Base-by-base conservation (phyloP, 2,329 filamentous ascomycete species). In the Keithomyces neogunnii region DNA sequence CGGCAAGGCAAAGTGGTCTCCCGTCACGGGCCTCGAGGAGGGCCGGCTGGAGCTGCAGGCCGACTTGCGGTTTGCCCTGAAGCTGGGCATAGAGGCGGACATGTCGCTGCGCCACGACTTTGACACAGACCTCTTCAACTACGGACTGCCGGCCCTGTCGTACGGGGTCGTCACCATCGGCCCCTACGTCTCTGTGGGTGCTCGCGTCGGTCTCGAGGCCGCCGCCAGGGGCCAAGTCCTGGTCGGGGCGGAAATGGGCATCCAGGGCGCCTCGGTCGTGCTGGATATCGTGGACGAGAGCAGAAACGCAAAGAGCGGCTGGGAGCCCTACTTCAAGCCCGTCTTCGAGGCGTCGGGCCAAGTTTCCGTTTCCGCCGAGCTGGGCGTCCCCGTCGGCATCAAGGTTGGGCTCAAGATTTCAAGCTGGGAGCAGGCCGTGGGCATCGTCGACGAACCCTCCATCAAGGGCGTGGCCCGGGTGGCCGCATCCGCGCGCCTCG, bases 71-170 rank as follows among this genome's bases (percentile, higher is more conserved):
- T 53, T 66, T 13, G 54, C 51, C 4, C 53, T 66, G 43, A 62
- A 65, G 47, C 47, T 66, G 2, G 66, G 66, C 26, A 53, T 69
- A 35, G 59, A 66, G 31, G 66, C 64, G 5, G 46, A 59, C 42
- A 49, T 61, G 10, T 53, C 28, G 10, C 56, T 58, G 38, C 56
- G 53, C 11, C 39, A 63, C 8, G 50, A 55, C 7, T 57, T 63
- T 39, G 43, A 50, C 7, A 48, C 46, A 4, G 49, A 62, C 1
- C 59, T 66, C 1, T 56, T 62, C 42, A 53, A 51, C 31, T 53
- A 60, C 35, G 59, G 57, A 29, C 54, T 66, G 3, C 61, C 62
- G 2, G 58, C 54, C 1, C 48, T 66, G 6, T 53, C 51, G 10
- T 64, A 54, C 46, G 62, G 63, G 13, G 50, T 62, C 47, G 53